These are phyloP conservation scores for Boletus rubescentipes DNA, from an alignment of 768 basidiomycete genomes.

Conservation along the genomic window DNA sequence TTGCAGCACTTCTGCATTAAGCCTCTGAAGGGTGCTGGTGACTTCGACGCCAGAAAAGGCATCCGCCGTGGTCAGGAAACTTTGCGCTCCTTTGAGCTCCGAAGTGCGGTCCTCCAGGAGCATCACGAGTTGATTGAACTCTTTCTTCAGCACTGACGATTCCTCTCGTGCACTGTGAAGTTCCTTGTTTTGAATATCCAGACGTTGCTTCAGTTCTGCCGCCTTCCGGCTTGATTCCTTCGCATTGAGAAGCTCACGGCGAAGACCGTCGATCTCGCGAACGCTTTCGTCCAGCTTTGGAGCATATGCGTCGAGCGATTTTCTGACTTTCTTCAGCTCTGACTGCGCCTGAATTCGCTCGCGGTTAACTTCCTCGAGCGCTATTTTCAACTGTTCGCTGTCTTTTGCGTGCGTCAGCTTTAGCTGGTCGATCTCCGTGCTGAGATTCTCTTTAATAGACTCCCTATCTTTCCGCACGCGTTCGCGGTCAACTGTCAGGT, in stretches of 20 bases:
- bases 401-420: slow-evolving; percentile 15
- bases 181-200: slow-evolving; percentile 22
- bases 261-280: slow-evolving; percentile 19
- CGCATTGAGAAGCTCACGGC: slow-evolving; percentile 9
- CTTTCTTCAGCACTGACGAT: slow-evolving; percentile 27
- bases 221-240: slow-evolving; percentile 13
- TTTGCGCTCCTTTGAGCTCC: slow-evolving; percentile 46
- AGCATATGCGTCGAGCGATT: slow-evolving; percentile 17
- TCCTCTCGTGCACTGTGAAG: slow-evolving; percentile 25
- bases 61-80: slow-evolving; percentile 46
- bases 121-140: slow-evolving; percentile 27
- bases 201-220: slow-evolving; percentile 16
- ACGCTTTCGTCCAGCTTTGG: slow-evolving; percentile 18
- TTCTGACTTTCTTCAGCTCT: slow-evolving; percentile 23
- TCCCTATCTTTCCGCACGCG: slow-evolving; percentile 27
- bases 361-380: slow-evolving; percentile 28
- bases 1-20: slow-evolving; percentile 51
- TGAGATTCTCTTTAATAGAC: slow-evolving; percentile 7
- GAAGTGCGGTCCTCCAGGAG: slow-evolving; percentile 42
- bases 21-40: slow-evolving; percentile 39
- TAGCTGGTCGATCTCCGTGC: slow-evolving; percentile 24
- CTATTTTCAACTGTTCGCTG: slow-evolving; percentile 10
- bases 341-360: slow-evolving; percentile 20
- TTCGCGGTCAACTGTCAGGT: slow-evolving; percentile 24
- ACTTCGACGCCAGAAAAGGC: slow-evolving; percentile 46